Evolutionary conservation across 2,329 filamentous ascomycete species (phyloP).

Genomic region (Bertia moriformis): DNA sequence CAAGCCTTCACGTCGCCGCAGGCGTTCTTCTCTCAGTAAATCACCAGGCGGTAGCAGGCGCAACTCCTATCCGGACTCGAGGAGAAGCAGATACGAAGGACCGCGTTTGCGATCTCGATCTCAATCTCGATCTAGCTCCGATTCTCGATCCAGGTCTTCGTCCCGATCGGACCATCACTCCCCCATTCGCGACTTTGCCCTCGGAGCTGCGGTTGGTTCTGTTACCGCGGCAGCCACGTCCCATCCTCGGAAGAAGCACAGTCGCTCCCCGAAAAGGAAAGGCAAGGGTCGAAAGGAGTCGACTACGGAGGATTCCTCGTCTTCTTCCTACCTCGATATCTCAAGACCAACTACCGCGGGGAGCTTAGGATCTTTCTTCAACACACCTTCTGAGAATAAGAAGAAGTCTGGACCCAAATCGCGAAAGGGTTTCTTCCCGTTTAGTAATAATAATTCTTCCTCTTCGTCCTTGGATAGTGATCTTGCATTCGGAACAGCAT

Average conservation of each 20-base stretch:
- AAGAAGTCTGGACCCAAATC: neutral
- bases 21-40: no score
- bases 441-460: neutral
- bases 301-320: neutral
- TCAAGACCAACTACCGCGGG: neutral
- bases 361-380: neutral
- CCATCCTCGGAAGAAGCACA: constrained; percentile 12
- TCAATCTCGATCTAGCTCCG: constrained; percentile 14
- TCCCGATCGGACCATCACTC: constrained; percentile 10
- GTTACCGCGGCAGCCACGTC: constrained; percentile 11
- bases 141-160: constrained; percentile 15
- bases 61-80: neutral
- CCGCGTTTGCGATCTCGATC: constrained; percentile 11
- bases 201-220: constrained; percentile 3
- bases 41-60: neutral
- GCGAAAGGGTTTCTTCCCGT: neutral
- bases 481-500: neutral
- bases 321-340: neutral
- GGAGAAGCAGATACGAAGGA: constrained; percentile 10
- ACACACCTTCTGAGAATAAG: neutral
- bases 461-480: neutral
- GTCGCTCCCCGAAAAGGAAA: constrained; percentile 17
- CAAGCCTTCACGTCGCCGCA: neutral
- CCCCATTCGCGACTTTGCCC: constrained; percentile 5
- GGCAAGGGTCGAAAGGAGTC: constrained; percentile 7